Evolutionary conservation across 106 monocot species (phyloP), one percentile per base, ranked within the genome.

Genomic region (Acanthochlamys bracteata): DNA sequence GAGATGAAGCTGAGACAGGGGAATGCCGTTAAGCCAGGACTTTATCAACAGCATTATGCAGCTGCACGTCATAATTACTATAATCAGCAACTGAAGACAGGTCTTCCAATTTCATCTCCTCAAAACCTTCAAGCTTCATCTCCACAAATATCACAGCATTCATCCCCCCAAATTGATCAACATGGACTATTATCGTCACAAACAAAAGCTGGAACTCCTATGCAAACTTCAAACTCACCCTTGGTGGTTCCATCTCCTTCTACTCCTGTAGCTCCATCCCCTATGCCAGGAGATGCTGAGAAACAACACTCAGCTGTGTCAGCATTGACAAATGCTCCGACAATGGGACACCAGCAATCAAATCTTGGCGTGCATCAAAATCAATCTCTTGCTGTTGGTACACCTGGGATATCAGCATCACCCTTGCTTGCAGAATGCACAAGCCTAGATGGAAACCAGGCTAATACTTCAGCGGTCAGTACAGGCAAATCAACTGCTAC

Each of bases 101-200:
- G 78, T 52, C 66, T 72, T 55, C 80, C 90, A 15, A 76, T 79
- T 71, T 91, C 88, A 55, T 98, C 92, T 59, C 88, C 96, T 49
- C 98, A 92, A 69, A 92, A 76, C 27, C 66, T 86, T 58, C 96
- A 88, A 63, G 82, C 75, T 46, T 78, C 84, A 66, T 91, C 96
- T 4, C 96, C 96, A 46, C 92, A 90, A 69, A 77, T 98, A 64
- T 96, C 96, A 52, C 91, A 91, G 68, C 80, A 88, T 68, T 96
- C 86, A 56, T 91, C 96, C 39, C 88, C 96, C 75, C 91, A 91
- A 69, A 59, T 88, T 56, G 91, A 96, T 71, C 93, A 88, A 68
- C 88, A 85, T 57, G 55, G 39, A 55, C 41, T 85, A 17, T 63
- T 85, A 65, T 73, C 87, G 20, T 72, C 80, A 51, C 66, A 80